Evolutionary conservation across 495 filamentous ascomycete species (phyloP).

Genomic region (Cercophora newfieldiana): DNA sequence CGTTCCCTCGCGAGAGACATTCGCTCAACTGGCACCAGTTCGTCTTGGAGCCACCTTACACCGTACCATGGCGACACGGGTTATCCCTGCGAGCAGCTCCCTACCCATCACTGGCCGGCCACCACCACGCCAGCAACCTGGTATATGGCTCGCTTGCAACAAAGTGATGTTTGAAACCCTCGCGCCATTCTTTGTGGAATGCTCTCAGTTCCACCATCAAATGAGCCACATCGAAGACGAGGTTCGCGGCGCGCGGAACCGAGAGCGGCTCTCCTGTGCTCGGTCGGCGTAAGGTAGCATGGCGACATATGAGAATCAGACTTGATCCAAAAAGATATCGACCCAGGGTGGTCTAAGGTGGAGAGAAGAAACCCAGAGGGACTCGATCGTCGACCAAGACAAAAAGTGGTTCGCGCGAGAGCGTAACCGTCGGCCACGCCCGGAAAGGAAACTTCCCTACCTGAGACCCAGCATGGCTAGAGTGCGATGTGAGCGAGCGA

Average conservation of each 20-base stretch:
- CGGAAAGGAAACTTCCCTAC: not conserved
- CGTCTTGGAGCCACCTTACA: not conserved
- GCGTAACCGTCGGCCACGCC: not conserved
- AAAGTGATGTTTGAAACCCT: not conserved
- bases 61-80: not conserved
- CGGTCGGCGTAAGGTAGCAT: not conserved
- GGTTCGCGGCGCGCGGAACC: no score
- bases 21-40: not conserved
- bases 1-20: not conserved
- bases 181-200: not conserved
- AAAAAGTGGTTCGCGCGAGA: not conserved
- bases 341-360: not conserved
- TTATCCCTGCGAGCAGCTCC: not conserved
- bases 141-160: not conserved
- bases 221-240: not conserved
- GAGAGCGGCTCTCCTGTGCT: not conserved
- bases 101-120: no score
- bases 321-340: not conserved
- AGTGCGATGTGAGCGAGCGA: not conserved
- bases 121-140: not conserved
- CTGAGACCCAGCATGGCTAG: not conserved
- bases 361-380: not conserved
- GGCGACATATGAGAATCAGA: not conserved
- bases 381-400: not conserved
- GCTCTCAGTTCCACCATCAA: not conserved